Conservation (phyloP, 2,329 filamentous ascomycete genomes). For the Beauveria asiatica region DNA sequence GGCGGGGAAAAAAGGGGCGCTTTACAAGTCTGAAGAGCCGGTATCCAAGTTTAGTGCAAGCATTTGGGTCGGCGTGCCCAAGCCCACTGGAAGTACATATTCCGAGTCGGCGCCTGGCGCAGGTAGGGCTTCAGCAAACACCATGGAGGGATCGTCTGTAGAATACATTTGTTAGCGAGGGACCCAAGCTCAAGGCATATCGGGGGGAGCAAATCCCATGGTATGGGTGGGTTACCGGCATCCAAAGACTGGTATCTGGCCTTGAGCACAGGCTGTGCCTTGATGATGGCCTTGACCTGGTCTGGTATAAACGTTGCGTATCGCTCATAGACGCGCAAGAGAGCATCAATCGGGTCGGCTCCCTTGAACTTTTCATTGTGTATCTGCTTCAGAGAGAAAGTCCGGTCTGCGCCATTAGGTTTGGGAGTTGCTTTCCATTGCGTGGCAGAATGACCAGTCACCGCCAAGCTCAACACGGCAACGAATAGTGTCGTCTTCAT, state of each 20-base stretch:
- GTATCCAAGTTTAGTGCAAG: constrained; percentile 66
- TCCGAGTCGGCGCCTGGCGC: constrained; percentile 36
- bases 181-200: not conserved
- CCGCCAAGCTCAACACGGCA: not conserved
- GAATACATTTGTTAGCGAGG: constrained; percentile 4
- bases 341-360: constrained; percentile 23
- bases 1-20: not conserved
- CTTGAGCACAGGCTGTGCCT: constrained; percentile 17
- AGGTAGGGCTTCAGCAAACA: constrained; percentile 21
- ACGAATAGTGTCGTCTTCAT: constrained; percentile 2
- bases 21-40: constrained; percentile 40
- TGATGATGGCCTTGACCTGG: constrained; percentile 18
- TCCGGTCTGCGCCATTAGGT: not conserved
- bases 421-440: not conserved
- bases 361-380: constrained; percentile 26
- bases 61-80: constrained; percentile 49
- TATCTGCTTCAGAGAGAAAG: constrained; percentile 24
- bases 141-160: constrained; percentile 19
- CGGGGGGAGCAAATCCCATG: not conserved
- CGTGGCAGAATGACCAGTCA: not conserved
- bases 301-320: constrained; percentile 26
- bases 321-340: constrained; percentile 28
- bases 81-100: constrained; percentile 52
- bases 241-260: constrained; percentile 15
- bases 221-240: constrained; percentile 5